Evolutionary conservation across 768 basidiomycete species (phyloP).

Genomic region (Tricholoma bakamatsutake): DNA sequence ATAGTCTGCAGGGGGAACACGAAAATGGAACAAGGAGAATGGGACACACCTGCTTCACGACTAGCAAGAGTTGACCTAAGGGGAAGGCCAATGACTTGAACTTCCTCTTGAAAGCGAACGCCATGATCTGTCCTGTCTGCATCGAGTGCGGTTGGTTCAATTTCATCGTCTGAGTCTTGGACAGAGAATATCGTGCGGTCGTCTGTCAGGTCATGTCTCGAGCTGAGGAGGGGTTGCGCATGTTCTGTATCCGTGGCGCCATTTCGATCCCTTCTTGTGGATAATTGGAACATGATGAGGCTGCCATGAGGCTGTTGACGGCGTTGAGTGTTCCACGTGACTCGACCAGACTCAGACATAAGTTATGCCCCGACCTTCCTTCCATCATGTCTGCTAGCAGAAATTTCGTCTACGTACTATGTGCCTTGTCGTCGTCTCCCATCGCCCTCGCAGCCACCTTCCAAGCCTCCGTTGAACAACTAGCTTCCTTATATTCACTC

Average conservation of each 20-base stretch:
- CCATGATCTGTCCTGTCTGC: conserved; percentile 33
- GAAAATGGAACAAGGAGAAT: not conserved
- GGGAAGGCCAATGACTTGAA: conserved; percentile 62
- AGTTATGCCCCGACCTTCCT: conserved; percentile 4
- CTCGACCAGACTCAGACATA: not conserved
- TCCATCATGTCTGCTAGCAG: conserved; percentile 2
- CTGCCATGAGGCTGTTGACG: conserved; percentile 9
- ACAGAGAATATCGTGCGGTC: conserved; percentile 45
- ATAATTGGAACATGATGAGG: conserved; percentile 21
- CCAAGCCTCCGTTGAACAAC: conserved; percentile 25
- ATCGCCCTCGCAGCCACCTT: conserved; percentile 19
- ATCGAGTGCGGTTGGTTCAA: conserved; percentile 27
- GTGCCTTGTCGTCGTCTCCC: conserved; percentile 10
- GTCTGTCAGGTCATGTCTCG: conserved; percentile 35
- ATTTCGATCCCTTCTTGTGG: conserved; percentile 24
- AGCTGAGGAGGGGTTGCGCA: conserved; percentile 53
- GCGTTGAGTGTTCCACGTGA: not conserved
- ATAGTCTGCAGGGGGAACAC: not conserved
- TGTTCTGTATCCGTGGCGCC: conserved; percentile 32
- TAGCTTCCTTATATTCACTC: conserved; percentile 49
- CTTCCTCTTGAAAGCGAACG: conserved; percentile 65
- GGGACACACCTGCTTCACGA: conserved; percentile 74
- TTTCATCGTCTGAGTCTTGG: conserved; percentile 51
- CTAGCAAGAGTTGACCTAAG: conserved; percentile 69
- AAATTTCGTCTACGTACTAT: conserved; percentile 14